Evolutionary conservation across 352 stramenopile species (phyloP).

Genomic region (Phytopythium aichiense): DNA sequence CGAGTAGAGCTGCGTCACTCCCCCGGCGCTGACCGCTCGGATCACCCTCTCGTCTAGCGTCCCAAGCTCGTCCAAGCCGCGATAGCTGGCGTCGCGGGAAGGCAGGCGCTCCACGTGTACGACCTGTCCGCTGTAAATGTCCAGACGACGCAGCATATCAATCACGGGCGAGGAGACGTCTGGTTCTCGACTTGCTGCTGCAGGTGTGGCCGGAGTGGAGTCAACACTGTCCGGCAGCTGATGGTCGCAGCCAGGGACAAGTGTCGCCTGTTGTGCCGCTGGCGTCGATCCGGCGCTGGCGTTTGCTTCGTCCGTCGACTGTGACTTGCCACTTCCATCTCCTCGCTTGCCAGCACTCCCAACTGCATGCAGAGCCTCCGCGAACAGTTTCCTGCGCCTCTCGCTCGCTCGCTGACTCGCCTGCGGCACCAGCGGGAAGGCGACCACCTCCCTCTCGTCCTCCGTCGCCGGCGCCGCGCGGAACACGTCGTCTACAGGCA

Average conservation of each 20-base stretch:
- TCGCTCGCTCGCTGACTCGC: slow-evolving; percentile 47
- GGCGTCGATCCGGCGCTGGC: background rate
- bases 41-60: background rate
- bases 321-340: background rate
- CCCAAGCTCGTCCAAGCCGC: slow-evolving; percentile 30
- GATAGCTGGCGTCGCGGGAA: slow-evolving; percentile 37
- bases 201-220: background rate
- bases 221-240: background rate
- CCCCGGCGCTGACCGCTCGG: background rate
- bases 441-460: slow-evolving; percentile 47
- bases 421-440: slow-evolving; percentile 59
- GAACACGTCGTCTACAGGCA: slow-evolving; percentile 37
- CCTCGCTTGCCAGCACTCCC: background rate
- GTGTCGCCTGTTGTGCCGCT: background rate
- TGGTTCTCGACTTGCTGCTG: background rate
- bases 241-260: background rate
- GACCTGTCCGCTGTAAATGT: slow-evolving; percentile 76
- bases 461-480: slow-evolving; percentile 13
- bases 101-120: slow-evolving; percentile 67
- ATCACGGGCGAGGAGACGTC: slow-evolving; percentile 21
- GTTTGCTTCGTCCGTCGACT: background rate
- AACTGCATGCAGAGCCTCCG: slow-evolving; percentile 13
- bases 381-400: slow-evolving; percentile 58
- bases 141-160: slow-evolving; percentile 39
- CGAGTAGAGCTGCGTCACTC: slow-evolving; percentile 81